Conservation (phyloP, 352 stramenopile species). For the Globisporangium acanthophoron region DNA sequence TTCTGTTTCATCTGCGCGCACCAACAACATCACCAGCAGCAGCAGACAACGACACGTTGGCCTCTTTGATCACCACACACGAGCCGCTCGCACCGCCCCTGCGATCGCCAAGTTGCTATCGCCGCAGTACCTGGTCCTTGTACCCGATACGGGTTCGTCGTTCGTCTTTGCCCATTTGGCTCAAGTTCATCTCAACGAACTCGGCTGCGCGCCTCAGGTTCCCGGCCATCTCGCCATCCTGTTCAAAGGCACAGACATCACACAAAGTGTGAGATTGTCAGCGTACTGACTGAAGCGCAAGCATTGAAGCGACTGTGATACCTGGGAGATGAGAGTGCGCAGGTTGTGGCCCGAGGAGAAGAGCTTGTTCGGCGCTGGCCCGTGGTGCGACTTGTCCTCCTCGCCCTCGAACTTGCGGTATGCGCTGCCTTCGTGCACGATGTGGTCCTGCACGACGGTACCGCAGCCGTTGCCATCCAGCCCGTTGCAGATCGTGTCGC, state of each 20-base stretch:
- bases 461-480: slow-evolving; percentile 88
- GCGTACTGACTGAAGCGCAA: no score
- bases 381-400: slow-evolving; percentile 96
- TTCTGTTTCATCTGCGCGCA: slow-evolving; percentile 90
- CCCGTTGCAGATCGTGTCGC: slow-evolving; percentile 86
- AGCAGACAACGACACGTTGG: slow-evolving; percentile 21
- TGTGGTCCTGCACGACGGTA: slow-evolving; percentile 92
- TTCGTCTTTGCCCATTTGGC: slow-evolving; percentile 96
- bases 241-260: background rate
- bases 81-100: background rate
- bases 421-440: slow-evolving; percentile 94
- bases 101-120: background rate
- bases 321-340: slow-evolving; percentile 90
- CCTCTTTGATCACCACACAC: slow-evolving; percentile 12
- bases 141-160: slow-evolving; percentile 94
- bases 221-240: slow-evolving; percentile 84
- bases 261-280: background rate
- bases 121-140: slow-evolving; percentile 92
- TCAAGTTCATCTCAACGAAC: slow-evolving; percentile 96
- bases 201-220: slow-evolving; percentile 80
- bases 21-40: background rate
- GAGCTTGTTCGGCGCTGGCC: slow-evolving; percentile 92
- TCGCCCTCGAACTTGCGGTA: slow-evolving; percentile 97
- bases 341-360: slow-evolving; percentile 95
- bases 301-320: slow-evolving; percentile 15